phyloP scores from a whole-genome alignment of 192 early-diverging fungal genomes.

The Phlyctochytrium arcticum region DNA sequence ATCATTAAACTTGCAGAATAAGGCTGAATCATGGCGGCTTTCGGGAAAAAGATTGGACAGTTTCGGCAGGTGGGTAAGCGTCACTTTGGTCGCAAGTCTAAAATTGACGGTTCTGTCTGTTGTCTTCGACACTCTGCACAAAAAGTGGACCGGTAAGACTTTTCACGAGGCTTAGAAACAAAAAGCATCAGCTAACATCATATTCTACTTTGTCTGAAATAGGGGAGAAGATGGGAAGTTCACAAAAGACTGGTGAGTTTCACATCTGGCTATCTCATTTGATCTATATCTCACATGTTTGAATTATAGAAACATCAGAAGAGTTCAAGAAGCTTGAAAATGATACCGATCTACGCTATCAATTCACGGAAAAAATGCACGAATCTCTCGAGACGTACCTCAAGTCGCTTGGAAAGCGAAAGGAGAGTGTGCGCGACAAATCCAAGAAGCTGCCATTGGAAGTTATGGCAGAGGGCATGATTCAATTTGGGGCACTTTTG shows the following conservation, averaged over 20 bases:
- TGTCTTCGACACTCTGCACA: neutral
- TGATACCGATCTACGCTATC: constrained; percentile 64
- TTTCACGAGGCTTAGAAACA: neutral
- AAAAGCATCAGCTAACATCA: too few species aligned
- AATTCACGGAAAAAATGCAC: constrained; percentile 62
- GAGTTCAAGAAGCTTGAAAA: constrained; percentile 77
- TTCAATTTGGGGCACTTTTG: constrained; percentile 50
- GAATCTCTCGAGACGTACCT: constrained; percentile 48
- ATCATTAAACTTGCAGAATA: too few species aligned
- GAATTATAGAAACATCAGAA: constrained; percentile 58
- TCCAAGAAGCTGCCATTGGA: constrained; percentile 63
- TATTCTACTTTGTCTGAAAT: neutral
- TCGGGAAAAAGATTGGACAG: constrained; percentile 43
- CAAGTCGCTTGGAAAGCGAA: constrained; percentile 56
- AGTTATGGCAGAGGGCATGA: constrained; percentile 61
- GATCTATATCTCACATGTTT: neutral
- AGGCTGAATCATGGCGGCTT: constrained; percentile 28
- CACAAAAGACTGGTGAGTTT: constrained; percentile 53
- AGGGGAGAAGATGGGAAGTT: constrained; percentile 73
- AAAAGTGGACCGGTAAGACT: constrained; percentile 1
- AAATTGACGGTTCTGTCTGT: neutral
- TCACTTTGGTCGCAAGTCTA: neutral
- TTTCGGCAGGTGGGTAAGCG: constrained; percentile 30
- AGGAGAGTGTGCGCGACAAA: constrained; percentile 58
- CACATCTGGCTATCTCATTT: neutral